Conservation (phyloP, 192 early-diverging fungal genomes). For the Fimicolochytrium jonesii region DNA sequence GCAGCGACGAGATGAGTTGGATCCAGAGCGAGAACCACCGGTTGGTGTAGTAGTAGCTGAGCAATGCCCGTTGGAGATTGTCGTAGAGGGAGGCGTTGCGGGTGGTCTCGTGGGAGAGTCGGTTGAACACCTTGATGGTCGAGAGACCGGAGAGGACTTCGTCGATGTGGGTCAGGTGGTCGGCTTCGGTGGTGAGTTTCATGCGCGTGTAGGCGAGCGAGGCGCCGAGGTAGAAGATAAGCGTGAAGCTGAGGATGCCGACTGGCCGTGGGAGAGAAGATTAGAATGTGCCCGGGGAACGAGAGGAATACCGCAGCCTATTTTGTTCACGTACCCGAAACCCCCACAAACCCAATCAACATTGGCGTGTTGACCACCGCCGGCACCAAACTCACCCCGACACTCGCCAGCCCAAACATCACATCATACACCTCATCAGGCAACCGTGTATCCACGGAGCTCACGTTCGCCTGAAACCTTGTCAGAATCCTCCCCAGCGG, state of each 20-base stretch:
- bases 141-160: slow-evolving; percentile 63
- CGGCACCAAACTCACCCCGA: no score
- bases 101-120: background rate
- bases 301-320: no score
- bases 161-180: slow-evolving; percentile 41
- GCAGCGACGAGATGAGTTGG: background rate
- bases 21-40: slow-evolving; percentile 19
- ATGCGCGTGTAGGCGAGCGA: slow-evolving; percentile 8
- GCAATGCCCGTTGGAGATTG: slow-evolving; percentile 30
- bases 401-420: background rate
- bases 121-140: slow-evolving; percentile 63
- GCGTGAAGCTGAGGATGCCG: no score
- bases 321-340: no score
- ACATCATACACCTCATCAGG: slow-evolving; percentile 4
- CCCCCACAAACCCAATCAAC: no score
- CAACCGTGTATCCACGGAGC: background rate
- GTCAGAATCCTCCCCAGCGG: slow-evolving; percentile 36
- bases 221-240: background rate
- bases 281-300: no score
- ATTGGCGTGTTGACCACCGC: no score
- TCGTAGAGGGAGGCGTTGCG: slow-evolving; percentile 42
- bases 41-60: slow-evolving; percentile 7
- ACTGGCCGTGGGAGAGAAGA: no score
- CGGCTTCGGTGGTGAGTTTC: background rate
- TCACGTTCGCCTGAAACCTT: slow-evolving; percentile 14